A percentile compares a stretch with the other conserved stretches of the same genome.
These are phyloP conservation scores for Phytophthora constricta DNA, from an alignment of 352 stramenopile genomes.

Conservation along the genomic window DNA sequence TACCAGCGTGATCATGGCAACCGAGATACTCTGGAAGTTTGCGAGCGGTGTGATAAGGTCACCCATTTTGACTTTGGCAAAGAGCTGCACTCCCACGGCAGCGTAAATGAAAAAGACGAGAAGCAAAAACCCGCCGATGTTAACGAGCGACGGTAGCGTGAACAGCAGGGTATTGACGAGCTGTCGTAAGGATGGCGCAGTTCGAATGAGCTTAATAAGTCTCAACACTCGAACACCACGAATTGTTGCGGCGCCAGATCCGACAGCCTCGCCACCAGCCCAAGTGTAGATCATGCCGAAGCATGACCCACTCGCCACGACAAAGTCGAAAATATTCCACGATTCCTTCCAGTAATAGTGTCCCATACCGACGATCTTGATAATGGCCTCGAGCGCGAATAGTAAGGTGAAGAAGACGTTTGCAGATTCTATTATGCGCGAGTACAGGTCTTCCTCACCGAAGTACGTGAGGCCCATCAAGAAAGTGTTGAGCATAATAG, in stretches of 20 bases:
- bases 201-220: slow-evolving; percentile 74
- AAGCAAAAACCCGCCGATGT: slow-evolving; percentile 81
- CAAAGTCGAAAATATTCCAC: slow-evolving; percentile 90
- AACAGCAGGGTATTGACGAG: slow-evolving; percentile 86
- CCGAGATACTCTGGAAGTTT: slow-evolving; percentile 86
- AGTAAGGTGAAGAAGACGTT: slow-evolving; percentile 87
- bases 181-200: slow-evolving; percentile 70
- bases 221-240: slow-evolving; percentile 84
- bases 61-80: slow-evolving; percentile 69
- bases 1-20: slow-evolving; percentile 81
- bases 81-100: slow-evolving; percentile 86
- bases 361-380: slow-evolving; percentile 85
- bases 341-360: slow-evolving; percentile 76
- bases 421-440: slow-evolving; percentile 55
- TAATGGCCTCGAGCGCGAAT: slow-evolving; percentile 77
- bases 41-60: slow-evolving; percentile 65
- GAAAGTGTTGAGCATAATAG: slow-evolving; percentile 89
- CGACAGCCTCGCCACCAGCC: slow-evolving; percentile 28
- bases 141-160: slow-evolving; percentile 75
- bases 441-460: slow-evolving; percentile 72
- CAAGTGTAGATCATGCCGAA: slow-evolving; percentile 58
- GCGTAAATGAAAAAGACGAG: slow-evolving; percentile 92
- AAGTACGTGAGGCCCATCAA: slow-evolving; percentile 87
- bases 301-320: slow-evolving; percentile 53
- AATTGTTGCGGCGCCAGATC: slow-evolving; percentile 65